Conservation (phyloP, 2,329 filamentous ascomycete species). For the Penicillium digitatum region DNA sequence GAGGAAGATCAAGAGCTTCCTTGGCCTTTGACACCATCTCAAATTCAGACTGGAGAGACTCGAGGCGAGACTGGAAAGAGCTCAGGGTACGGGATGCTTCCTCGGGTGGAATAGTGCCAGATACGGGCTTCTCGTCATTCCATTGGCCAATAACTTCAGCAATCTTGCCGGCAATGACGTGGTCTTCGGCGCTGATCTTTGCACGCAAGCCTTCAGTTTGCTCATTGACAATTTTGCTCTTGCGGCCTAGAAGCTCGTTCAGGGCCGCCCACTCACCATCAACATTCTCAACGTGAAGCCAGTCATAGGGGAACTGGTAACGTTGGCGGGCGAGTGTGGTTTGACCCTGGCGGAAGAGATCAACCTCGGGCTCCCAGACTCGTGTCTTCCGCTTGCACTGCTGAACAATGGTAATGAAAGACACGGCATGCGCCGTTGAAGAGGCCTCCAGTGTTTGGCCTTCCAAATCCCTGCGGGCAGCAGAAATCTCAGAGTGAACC, state of each 20-base stretch:
- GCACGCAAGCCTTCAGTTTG: constrained; percentile 92
- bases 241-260: constrained; percentile 85
- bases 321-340: constrained; percentile 85
- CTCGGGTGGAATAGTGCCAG: constrained; percentile 85
- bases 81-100: constrained; percentile 78
- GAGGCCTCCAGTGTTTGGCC: constrained; percentile 87
- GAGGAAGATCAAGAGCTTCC: constrained; percentile 86
- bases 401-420: constrained; percentile 97
- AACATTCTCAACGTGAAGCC: constrained; percentile 93
- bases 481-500: constrained; percentile 85
- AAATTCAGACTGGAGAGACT: constrained; percentile 77
- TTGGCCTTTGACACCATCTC: constrained; percentile 96
- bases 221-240: constrained; percentile 92
- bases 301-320: constrained; percentile 89
- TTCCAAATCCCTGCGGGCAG: constrained; percentile 84
- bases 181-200: constrained; percentile 92
- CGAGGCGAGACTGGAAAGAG: constrained; percentile 80
- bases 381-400: constrained; percentile 92
- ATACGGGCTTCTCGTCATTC: constrained; percentile 96
- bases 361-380: constrained; percentile 91
- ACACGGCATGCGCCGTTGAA: constrained; percentile 93
- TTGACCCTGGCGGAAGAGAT: constrained; percentile 92
- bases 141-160: constrained; percentile 78
- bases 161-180: constrained; percentile 84
- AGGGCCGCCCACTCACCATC: constrained; percentile 93